Conservation (phyloP, 202 grass and related monocot species). For the Panicum virgatum region DNA sequence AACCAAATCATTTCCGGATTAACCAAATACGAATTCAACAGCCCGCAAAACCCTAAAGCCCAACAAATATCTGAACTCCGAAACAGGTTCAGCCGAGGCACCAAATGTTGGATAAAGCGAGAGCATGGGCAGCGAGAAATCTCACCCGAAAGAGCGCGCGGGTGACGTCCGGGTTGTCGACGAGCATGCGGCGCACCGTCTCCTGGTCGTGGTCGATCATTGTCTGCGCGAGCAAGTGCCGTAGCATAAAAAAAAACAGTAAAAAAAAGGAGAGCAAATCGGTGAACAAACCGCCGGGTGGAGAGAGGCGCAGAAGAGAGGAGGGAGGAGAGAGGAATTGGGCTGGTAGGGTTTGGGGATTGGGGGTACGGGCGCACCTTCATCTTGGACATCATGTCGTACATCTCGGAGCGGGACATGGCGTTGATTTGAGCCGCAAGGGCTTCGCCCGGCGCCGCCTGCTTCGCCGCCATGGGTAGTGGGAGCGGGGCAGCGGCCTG, state of each 20-base stretch:
- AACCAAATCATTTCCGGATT: neutral
- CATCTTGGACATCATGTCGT: constrained; percentile 86
- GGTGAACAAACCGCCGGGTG: neutral
- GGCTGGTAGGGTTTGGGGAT: constrained; percentile 36
- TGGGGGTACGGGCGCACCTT: constrained; percentile 53
- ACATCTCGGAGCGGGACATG: constrained; percentile 77
- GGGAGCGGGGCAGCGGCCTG: constrained; percentile 1
- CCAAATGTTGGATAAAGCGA: neutral
- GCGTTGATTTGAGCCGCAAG: constrained; percentile 60
- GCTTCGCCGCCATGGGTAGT: constrained; percentile 60
- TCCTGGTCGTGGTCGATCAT: constrained; percentile 83
- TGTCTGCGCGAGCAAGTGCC: constrained; percentile 29
- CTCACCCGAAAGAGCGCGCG: constrained; percentile 86
- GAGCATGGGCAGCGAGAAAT: neutral
- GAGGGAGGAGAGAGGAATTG: neutral
- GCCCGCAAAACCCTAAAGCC: constrained; percentile 1
- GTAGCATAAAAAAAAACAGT: constrained; percentile 7
- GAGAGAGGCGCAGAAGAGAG: neutral
- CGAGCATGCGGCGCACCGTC: constrained; percentile 77
- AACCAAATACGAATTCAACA: constrained; percentile 9
- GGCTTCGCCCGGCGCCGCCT: constrained; percentile 54
- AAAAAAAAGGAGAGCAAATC: constrained; percentile 30
- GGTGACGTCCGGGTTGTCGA: constrained; percentile 78
- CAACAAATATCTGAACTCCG: neutral
- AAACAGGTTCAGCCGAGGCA: neutral